phyloP scores from a whole-genome alignment of 2,329 filamentous ascomycete species.

The Fusarium sp. region DNA sequence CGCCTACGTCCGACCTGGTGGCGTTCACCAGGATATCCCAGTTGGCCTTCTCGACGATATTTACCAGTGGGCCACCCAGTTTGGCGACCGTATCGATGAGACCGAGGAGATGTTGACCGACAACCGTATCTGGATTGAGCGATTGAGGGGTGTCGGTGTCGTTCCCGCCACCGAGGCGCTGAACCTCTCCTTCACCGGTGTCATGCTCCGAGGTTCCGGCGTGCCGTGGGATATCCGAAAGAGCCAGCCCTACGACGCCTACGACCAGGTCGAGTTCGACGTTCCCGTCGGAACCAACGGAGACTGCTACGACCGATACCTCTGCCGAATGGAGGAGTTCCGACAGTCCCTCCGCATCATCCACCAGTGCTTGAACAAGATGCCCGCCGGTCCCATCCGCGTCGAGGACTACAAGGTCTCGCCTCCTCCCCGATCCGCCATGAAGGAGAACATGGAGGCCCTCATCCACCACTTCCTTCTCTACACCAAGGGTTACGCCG shows the following conservation, averaged over 20 bases:
- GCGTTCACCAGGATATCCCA: slow-evolving; percentile 95
- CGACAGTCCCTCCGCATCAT: slow-evolving; percentile 98
- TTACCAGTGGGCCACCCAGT: slow-evolving; percentile 99
- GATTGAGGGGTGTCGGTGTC: slow-evolving; percentile 91
- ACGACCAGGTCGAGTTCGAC: slow-evolving; percentile 97
- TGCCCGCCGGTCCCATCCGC: slow-evolving; percentile 92
- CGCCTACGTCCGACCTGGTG: slow-evolving; percentile 95
- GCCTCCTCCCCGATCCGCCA: slow-evolving; percentile 92
- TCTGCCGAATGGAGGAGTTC: slow-evolving; percentile 99
- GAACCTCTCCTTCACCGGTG: slow-evolving; percentile 95
- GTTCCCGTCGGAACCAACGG: slow-evolving; percentile 96
- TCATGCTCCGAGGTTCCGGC: slow-evolving; percentile 97
- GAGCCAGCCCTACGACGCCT: slow-evolving; percentile 96
- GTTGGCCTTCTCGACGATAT: slow-evolving; percentile 96
- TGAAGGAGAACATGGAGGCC: slow-evolving; percentile 99
- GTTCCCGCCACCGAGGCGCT: slow-evolving; percentile 93
- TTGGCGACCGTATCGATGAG: slow-evolving; percentile 97
- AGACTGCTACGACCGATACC: slow-evolving; percentile 98
- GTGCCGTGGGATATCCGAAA: slow-evolving; percentile 97
- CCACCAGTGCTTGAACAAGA: slow-evolving; percentile 98
- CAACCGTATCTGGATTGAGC: slow-evolving; percentile 98
- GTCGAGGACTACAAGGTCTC: slow-evolving; percentile 99
- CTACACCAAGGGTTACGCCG: slow-evolving; percentile 97
- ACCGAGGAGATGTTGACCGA: slow-evolving; percentile 98
- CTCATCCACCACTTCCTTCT: slow-evolving; percentile 99